Base-by-base conservation (phyloP, 2,329 filamentous ascomycete species). In the Botrytis cinerea region DNA sequence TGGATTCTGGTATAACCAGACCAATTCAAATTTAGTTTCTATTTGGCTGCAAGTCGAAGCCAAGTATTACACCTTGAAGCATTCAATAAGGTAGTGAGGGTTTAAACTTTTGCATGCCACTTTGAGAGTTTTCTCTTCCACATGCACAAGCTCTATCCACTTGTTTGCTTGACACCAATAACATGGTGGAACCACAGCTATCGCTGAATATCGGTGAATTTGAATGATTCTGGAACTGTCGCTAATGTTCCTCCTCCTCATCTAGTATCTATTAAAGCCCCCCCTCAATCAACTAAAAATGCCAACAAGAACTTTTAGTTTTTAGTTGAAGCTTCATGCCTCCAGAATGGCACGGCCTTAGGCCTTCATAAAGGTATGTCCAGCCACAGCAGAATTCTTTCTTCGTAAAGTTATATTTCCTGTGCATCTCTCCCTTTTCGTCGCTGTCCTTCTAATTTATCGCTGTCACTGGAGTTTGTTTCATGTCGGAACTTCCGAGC, bases 181-280 rank as follows among this genome's bases (percentile, higher is more conserved):
- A 32, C 5, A 43, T 25, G n/a, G 1, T 18, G 0, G 48, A 43
- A 32, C 5, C 25, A 57, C 35, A 28, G 6, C 8, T 22, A n/a
- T 22, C 40, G 16, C 16, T 67, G 46, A 5, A 14, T 18, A 43
- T 43, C 28, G 48, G 35, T 57, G 35, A 57, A 32, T 43, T 22
- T 0, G 28, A 68, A 4, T 32, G 8, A 54, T 28, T 14, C 14
- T 22, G 16, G 9, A 43, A 57, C 22, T 43, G 9, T 38, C 16
- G 25, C 64, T 68, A 43, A 68, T 16, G 20, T 28, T 28, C 25
- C 10, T 32, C 25, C 10, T 32, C 22, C 9, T 22, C 48, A 43
- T 68, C 64, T 68, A 68, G 64, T 68, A 57, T 68, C 35, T 68
- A 68, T 40, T 8, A 43, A 43, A 54, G 25, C 8, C 9, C 10